Percentiles rank a stretch among this genome's conserved stretches.
Evolutionary conservation across 768 basidiomycete genomes (phyloP).

Genomic region (Dictyophora rubrovolvata): DNA sequence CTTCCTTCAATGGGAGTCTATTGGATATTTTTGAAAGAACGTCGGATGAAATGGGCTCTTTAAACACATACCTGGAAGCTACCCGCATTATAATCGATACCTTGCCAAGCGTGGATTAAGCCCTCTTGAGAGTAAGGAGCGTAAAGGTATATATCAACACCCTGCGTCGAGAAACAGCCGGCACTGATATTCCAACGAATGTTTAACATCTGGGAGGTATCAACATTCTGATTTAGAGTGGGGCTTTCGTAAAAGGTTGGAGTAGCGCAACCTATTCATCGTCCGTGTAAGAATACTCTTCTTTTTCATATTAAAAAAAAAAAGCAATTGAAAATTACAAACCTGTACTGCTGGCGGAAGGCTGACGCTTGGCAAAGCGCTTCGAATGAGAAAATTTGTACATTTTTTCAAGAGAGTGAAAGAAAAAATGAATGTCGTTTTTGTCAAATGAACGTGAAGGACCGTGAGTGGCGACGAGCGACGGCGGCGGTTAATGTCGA

Average conservation of each 20-base stretch:
- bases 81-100: constrained; percentile 39
- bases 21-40: background rate
- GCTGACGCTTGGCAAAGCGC: constrained; percentile 5
- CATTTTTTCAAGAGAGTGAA: background rate
- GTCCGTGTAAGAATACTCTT: background rate
- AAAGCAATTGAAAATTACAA: background rate
- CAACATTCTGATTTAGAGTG: constrained; percentile 33
- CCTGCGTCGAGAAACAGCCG: constrained; percentile 37
- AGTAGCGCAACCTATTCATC: constrained; percentile 5
- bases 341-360: background rate
- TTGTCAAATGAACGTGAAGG: constrained; percentile 1
- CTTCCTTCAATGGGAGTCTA: constrained; percentile 40
- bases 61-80: constrained; percentile 24
- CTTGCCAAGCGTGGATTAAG: constrained; percentile 48
- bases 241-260: constrained; percentile 46
- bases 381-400: constrained; percentile 3
- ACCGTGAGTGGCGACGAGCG: constrained; percentile 7
- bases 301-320: background rate
- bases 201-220: constrained; percentile 38
- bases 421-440: background rate
- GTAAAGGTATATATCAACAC: constrained; percentile 62
- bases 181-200: constrained; percentile 49
- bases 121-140: constrained; percentile 33
- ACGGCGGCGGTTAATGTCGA: background rate
- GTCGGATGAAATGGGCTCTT: too few relatives aligned